Percentiles rank a stretch among this genome's conserved stretches.
phyloP scores from a whole-genome alignment of 2,329 filamentous ascomycete species.

The Pseudogymnoascus sp. region DNA sequence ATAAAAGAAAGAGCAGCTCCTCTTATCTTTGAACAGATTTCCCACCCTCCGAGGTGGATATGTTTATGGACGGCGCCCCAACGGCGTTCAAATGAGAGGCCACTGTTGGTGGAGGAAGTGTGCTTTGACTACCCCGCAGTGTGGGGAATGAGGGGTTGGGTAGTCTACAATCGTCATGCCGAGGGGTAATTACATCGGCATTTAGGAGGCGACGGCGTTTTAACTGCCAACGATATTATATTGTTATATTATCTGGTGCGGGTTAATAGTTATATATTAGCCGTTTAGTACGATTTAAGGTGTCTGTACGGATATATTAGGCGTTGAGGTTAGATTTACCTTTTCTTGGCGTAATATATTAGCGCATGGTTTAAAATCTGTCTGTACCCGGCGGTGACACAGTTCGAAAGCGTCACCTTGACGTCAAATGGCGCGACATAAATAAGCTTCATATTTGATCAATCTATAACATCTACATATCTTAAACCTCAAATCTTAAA shows the following conservation, averaged over 20 bases:
- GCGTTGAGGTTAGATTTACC: neutral
- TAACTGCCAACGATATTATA: neutral
- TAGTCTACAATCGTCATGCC: conserved; percentile 11
- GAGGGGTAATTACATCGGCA: conserved; percentile 8
- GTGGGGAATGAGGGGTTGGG: conserved; percentile 4
- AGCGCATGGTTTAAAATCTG: neutral
- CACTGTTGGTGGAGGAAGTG: conserved; percentile 3
- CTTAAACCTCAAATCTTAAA: neutral
- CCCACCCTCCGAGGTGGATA: neutral
- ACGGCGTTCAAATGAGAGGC: neutral
- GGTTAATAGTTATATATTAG: neutral
- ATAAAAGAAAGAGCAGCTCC: neutral
- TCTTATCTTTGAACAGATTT: neutral
- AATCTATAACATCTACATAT: neutral
- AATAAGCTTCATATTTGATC: neutral
- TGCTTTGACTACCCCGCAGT: neutral
- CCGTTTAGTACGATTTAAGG: neutral
- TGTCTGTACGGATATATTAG: neutral
- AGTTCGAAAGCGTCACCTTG: neutral
- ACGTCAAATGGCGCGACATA: neutral
- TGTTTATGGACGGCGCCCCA: neutral
- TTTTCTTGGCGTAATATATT: conserved; percentile 3
- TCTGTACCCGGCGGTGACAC: neutral
- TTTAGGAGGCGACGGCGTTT: neutral
- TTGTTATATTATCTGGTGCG: neutral